phyloP scores from a whole-genome alignment of 1,284 basidiomycete species.

The Marasmius oreades region DNA sequence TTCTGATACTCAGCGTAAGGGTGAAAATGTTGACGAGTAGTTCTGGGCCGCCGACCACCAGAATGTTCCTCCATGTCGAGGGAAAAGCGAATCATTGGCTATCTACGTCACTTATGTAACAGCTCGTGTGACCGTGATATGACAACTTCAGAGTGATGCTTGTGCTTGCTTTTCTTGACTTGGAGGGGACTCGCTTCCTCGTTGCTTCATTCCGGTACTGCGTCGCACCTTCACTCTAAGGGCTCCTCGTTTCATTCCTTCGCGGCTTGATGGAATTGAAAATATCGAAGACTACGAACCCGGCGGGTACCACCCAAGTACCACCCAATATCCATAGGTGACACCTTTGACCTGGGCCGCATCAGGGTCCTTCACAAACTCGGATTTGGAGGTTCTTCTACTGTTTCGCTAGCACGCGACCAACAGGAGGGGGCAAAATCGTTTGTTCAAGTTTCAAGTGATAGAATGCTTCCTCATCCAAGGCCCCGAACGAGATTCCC shows the following conservation, averaged over 20 bases:
- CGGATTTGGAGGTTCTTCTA: conserved; percentile 35
- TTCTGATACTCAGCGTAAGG: too few relatives aligned
- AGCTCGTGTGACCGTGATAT: too few relatives aligned
- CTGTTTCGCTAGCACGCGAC: conserved; percentile 38
- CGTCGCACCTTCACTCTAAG: neutral
- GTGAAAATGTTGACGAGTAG: too few relatives aligned
- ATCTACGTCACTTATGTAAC: too few relatives aligned
- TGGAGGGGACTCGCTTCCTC: neutral
- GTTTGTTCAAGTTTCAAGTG: conserved; percentile 35
- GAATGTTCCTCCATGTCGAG: too few relatives aligned
- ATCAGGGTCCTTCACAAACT: conserved; percentile 37
- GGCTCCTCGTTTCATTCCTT: neutral
- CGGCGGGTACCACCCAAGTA: conserved; percentile 34
- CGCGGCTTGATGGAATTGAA: conserved; percentile 26
- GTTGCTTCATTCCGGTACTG: neutral
- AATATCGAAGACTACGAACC: conserved; percentile 29
- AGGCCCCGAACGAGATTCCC: conserved; percentile 17
- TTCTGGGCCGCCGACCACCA: too few relatives aligned
- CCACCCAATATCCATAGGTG: conserved; percentile 33
- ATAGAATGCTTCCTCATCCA: conserved; percentile 26
- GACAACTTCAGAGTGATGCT: too few relatives aligned
- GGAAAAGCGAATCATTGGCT: too few relatives aligned
- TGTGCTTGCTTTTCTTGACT: neutral
- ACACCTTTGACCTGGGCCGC: conserved; percentile 27
- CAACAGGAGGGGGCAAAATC: conserved; percentile 20